Evolutionary conservation across 2,329 filamentous ascomycete species (phyloP).

Genomic region (Hymenoscyphus fraxineus): DNA sequence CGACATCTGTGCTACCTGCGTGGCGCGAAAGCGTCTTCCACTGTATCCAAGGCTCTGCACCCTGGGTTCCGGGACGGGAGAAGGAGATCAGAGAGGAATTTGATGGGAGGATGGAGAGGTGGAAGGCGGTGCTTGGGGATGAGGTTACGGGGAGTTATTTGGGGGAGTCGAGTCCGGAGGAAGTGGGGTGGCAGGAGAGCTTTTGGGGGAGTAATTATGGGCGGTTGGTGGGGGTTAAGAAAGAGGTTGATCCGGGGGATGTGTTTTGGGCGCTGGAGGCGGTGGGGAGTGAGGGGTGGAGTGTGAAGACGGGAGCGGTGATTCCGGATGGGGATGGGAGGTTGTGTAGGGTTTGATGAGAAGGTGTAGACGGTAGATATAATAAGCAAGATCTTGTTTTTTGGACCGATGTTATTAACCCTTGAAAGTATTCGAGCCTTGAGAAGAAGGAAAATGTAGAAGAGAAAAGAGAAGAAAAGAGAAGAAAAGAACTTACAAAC

Average conservation of each 20-base stretch:
- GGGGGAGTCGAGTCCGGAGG: slow-evolving; percentile 38
- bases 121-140: slow-evolving; percentile 7
- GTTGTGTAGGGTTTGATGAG: slow-evolving; percentile 5
- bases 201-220: slow-evolving; percentile 39
- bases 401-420: too few relatives aligned
- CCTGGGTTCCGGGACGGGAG: not conserved
- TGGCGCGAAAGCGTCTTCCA: slow-evolving; percentile 10
- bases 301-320: slow-evolving; percentile 36
- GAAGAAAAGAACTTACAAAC: too few relatives aligned
- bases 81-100: not conserved
- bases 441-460: too few relatives aligned
- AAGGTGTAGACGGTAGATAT: too few relatives aligned
- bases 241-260: slow-evolving; percentile 41
- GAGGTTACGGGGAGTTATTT: slow-evolving; percentile 4
- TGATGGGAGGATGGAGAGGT: not conserved
- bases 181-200: slow-evolving; percentile 10
- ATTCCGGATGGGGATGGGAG: slow-evolving; percentile 10
- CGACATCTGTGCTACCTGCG: slow-evolving; percentile 8
- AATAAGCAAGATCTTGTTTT: too few relatives aligned
- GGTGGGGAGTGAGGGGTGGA: slow-evolving; percentile 37
- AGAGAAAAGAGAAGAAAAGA: too few relatives aligned
- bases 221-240: slow-evolving; percentile 43
- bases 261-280: slow-evolving; percentile 45
- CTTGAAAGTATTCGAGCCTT: too few relatives aligned
- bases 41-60: not conserved